Evolutionary conservation across 192 early-diverging fungal genomes (phyloP).

Genomic region (Backusella tuberculispora): DNA sequence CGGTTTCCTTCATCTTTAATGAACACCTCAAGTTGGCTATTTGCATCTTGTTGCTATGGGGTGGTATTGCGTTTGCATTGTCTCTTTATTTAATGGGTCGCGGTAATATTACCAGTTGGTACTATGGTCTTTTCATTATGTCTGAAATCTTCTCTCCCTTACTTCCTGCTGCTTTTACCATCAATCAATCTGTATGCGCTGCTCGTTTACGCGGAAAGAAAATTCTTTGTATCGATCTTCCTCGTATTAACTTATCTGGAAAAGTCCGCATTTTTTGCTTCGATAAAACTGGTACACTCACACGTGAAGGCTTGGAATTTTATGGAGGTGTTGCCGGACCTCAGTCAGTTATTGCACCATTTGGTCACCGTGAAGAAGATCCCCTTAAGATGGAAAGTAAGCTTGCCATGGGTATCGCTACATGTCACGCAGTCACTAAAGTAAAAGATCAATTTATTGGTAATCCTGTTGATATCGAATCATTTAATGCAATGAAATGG

Average conservation of each 20-base stretch:
- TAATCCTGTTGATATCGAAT: slow-evolving; percentile 79
- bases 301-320: slow-evolving; percentile 73
- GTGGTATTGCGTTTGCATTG: slow-evolving; percentile 59
- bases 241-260: slow-evolving; percentile 72
- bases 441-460: slow-evolving; percentile 65
- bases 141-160: slow-evolving; percentile 72
- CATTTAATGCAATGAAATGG: slow-evolving; percentile 69
- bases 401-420: slow-evolving; percentile 50
- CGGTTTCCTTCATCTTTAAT: slow-evolving; percentile 76
- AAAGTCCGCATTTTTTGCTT: slow-evolving; percentile 82
- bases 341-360: slow-evolving; percentile 7
- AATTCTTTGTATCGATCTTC: slow-evolving; percentile 76
- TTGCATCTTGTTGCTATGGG: slow-evolving; percentile 67
- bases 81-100: slow-evolving; percentile 63
- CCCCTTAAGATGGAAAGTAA: slow-evolving; percentile 36
- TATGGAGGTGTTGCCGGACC: slow-evolving; percentile 44
- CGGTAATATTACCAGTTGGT: slow-evolving; percentile 68
- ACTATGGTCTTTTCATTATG: slow-evolving; percentile 76
- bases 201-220: slow-evolving; percentile 62
- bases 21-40: slow-evolving; percentile 79
- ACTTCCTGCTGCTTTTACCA: slow-evolving; percentile 73
- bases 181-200: slow-evolving; percentile 72
- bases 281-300: slow-evolving; percentile 82
- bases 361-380: slow-evolving; percentile 34
- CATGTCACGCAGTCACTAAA: slow-evolving; percentile 69